Percentiles rank a stretch among this genome's conserved stretches.
Conservation (phyloP, 169 alveolate genomes). For the Cryptosporidium tyzzeri region DNA sequence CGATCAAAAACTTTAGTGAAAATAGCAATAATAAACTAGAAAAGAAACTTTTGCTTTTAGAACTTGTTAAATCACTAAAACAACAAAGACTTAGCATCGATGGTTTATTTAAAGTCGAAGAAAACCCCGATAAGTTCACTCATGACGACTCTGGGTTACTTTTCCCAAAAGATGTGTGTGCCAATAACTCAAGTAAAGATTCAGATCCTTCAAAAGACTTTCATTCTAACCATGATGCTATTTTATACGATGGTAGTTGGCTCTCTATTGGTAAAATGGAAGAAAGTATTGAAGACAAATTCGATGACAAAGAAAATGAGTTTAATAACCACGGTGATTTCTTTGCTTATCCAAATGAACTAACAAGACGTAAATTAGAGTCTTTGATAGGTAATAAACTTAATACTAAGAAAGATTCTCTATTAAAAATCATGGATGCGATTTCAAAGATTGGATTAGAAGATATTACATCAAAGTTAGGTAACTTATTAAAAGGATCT, state of each 20-base stretch:
- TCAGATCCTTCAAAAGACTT: neutral
- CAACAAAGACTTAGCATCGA: conserved; percentile 22
- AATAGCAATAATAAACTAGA: neutral
- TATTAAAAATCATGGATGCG: conserved; percentile 55
- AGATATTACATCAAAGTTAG: conserved; percentile 59
- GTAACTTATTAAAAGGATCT: conserved; percentile 56
- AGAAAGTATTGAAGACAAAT: conserved; percentile 7
- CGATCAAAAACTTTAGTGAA: neutral
- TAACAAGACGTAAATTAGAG: conserved; percentile 79
- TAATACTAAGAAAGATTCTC: conserved; percentile 64
- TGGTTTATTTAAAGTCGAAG: conserved; percentile 21
- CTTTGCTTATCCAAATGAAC: conserved; percentile 79
- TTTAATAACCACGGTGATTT: conserved; percentile 21
- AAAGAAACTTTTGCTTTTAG: conserved; percentile 24
- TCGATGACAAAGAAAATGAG: conserved; percentile 1
- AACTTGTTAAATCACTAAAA: conserved; percentile 20
- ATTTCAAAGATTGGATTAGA: conserved; percentile 68
- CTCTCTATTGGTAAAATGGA: conserved; percentile 46
- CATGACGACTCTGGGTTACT: conserved; percentile 3
- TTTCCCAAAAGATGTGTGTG: neutral
- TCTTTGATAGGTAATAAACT: conserved; percentile 82
- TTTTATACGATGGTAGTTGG: conserved; percentile 52
- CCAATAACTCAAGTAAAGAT: neutral
- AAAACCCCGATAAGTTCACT: neutral
- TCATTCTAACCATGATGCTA: neutral